phyloP scores from a whole-genome alignment of 2,329 filamentous ascomycete genomes.

The Lanzia echinophila region DNA sequence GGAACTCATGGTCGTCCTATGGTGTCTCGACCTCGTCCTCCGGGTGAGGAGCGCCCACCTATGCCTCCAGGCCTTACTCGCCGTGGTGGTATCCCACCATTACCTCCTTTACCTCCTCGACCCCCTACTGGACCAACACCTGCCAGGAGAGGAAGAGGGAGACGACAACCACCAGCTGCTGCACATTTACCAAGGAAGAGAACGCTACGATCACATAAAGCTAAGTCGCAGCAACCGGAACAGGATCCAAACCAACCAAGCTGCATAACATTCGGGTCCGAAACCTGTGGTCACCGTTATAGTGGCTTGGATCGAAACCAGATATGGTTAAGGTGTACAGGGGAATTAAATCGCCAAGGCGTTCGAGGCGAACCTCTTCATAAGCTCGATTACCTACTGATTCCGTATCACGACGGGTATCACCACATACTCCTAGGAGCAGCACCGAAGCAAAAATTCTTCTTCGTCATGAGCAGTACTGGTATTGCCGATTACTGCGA shows the following conservation, averaged over 20 bases:
- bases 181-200: too few species aligned
- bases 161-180: too few species aligned
- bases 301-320: too few species aligned
- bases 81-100: not conserved
- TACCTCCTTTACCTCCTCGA: not conserved
- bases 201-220: too few species aligned
- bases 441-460: conserved; percentile 3
- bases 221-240: too few species aligned
- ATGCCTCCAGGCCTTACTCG: too few species aligned
- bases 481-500: not conserved
- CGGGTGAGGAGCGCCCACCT: not conserved
- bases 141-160: too few species aligned
- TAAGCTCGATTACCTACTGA: conserved; percentile 1
- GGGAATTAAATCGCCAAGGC: not conserved
- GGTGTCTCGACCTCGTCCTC: not conserved
- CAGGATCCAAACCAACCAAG: too few species aligned
- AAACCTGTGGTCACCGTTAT: too few species aligned
- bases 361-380: not conserved
- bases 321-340: not conserved
- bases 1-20: not conserved
- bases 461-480: conserved; percentile 1
- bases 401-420: not conserved
- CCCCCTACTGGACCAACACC: not conserved
- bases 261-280: too few species aligned
- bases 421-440: not conserved